These are phyloP conservation scores for Phytophthora melonis DNA, from an alignment of 352 stramenopile species.

Conservation along the genomic window DNA sequence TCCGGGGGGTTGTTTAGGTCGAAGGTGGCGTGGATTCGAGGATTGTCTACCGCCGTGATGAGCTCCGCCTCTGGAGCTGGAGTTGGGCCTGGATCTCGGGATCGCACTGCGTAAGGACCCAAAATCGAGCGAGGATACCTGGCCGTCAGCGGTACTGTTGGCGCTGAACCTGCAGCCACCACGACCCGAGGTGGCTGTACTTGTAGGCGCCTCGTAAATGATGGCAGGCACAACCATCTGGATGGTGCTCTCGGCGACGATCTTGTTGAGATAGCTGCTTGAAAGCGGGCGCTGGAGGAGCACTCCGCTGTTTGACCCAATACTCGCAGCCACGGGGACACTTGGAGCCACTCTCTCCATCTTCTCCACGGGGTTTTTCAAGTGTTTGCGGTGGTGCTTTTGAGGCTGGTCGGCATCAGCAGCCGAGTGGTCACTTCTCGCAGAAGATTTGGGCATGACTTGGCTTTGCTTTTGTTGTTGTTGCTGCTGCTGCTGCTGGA, in stretches of 20 bases:
- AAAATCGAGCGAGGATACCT: slow-evolving; percentile 18
- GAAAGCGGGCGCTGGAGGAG: slow-evolving; percentile 37
- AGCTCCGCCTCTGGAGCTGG: slow-evolving; percentile 6
- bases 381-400: slow-evolving; percentile 44
- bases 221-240: slow-evolving; percentile 38
- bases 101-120: slow-evolving; percentile 6
- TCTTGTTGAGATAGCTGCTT: slow-evolving; percentile 21
- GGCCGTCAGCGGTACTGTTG: neutral
- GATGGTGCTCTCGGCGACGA: slow-evolving; percentile 27
- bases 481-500: slow-evolving; percentile 35
- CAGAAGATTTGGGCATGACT: neutral
- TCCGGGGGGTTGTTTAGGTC: slow-evolving; percentile 5
- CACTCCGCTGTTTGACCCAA: slow-evolving; percentile 7
- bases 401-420: slow-evolving; percentile 16
- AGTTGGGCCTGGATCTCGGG: slow-evolving; percentile 14
- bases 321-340: slow-evolving; percentile 6
- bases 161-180: neutral
- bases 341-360: slow-evolving; percentile 35
- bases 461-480: slow-evolving; percentile 2
- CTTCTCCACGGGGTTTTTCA: slow-evolving; percentile 75
- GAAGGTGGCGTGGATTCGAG: slow-evolving; percentile 22
- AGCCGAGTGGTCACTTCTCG: neutral
- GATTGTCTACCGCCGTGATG: slow-evolving; percentile 2
- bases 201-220: slow-evolving; percentile 19
- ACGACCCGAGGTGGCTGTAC: neutral